Evolutionary conservation across 2,329 filamentous ascomycete genomes (phyloP).

Genomic region (Byssochlamys sp.): DNA sequence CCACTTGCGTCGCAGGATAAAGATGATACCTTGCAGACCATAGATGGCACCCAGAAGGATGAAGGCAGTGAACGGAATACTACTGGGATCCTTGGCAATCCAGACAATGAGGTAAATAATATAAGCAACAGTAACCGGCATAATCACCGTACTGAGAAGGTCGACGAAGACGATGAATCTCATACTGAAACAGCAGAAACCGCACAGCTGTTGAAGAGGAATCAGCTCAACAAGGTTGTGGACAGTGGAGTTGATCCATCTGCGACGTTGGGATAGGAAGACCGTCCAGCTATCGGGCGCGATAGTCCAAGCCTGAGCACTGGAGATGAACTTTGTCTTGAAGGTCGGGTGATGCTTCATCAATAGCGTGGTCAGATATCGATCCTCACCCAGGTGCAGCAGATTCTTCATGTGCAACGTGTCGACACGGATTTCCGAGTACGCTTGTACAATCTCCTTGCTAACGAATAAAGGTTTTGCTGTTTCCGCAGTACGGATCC

Average conservation of each 20-base stretch:
- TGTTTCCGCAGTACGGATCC: conserved; percentile 83
- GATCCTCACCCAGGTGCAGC: conserved; percentile 91
- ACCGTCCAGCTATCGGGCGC: conserved; percentile 88
- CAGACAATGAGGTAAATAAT: conserved; percentile 79
- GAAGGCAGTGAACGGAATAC: conserved; percentile 76
- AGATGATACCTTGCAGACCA: conserved; percentile 91
- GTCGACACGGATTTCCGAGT: conserved; percentile 88
- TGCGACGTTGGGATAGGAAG: conserved; percentile 94
- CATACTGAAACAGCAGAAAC: conserved; percentile 99
- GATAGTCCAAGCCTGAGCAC: conserved; percentile 90
- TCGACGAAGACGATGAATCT: conserved; percentile 94
- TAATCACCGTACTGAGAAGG: conserved; percentile 79
- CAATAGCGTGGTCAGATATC: conserved; percentile 87
- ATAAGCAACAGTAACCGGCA: conserved; percentile 83
- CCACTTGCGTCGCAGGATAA: conserved; percentile 93
- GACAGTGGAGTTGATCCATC: conserved; percentile 98
- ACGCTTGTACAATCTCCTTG: conserved; percentile 76
- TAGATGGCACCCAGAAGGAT: conserved; percentile 91
- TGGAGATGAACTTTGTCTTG: conserved; percentile 95
- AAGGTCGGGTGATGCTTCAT: conserved; percentile 86
- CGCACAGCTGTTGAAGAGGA: conserved; percentile 83
- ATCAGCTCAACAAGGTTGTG: conserved; percentile 96
- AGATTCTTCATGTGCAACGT: conserved; percentile 98
- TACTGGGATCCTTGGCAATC: conserved; percentile 50
- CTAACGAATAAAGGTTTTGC: conserved; percentile 96